Base-by-base conservation (phyloP, 257 asterid species). In the Rauvolfia tetraphylla region DNA sequence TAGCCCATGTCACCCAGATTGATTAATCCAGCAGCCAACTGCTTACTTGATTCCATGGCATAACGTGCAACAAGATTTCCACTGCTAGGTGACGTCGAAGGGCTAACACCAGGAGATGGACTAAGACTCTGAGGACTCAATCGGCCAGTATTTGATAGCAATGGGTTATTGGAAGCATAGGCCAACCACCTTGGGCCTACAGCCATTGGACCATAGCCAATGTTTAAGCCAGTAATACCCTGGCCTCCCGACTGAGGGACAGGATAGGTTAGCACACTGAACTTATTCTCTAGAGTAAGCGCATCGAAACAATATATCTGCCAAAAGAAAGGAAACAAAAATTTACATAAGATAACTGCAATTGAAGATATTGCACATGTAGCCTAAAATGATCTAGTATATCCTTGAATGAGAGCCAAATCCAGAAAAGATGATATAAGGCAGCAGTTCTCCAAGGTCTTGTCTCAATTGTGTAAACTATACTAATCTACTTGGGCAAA, bases 61-160 rank as follows among this genome's bases (percentile, higher is more conserved):
- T 86, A 86, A 56, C 89, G 82, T 68, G 89, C 89, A 53, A 86
- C 89, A 57, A 83, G 72, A 63, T 82, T 84, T 68, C 87, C 89
- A 75, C 67, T 86, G 58, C 89, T 77, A 72, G 89, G 89, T 71
- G 89, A 86, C 56, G 89, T 83, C 77, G 89, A 86, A 75, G 89
- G 89, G 84, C 89, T 86, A 72, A 86, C 87, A 63, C 89, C 89
- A 7, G 87, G 89, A 75, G 89, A 86, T 56, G 89, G 87, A 74
- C 86, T 86, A 48, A 83, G 81, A 77, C 86, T 86, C 69, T 81
- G 89, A 73, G 89, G 89, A 84, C 89, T 86, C 70, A 86, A 81
- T 65, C 87, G 84, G 15, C 89, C 87, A 7, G 83, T 76, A 56
- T 83, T 86, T 46, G 87, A 81, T 59, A 77, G 46, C 74, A 86